Base-by-base conservation (phyloP, 2,329 filamentous ascomycete species). In the Canariomyces notabilis region DNA sequence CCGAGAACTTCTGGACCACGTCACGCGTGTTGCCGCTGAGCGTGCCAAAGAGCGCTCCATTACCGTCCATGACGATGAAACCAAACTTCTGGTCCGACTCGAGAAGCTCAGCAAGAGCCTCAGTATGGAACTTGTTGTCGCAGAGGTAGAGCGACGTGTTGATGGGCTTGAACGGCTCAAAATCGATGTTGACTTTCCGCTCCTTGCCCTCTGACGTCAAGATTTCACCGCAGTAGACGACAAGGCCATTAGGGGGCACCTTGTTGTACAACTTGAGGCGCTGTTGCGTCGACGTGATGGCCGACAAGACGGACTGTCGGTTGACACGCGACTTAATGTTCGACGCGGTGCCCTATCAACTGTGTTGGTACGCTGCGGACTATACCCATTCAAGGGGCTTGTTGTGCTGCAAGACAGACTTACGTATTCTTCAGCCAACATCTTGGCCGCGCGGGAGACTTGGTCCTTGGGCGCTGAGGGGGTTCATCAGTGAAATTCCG, bases 291-390 rank as follows among this genome's bases (percentile, higher is more conserved):
- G 93, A 98, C 43, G 93, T 98, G 63, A 98, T 98, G 68, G 93
- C 93, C 31, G 91, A 97, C 59, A 98, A 77, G 59, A 98, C 93
- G 42, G 93, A 98, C 66, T 97, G 87, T 70, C 93, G 84, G 73
- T 98, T 98, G 75, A 98, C 93, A 66, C 93, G 90, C 50, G 93
- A 98, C 73, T 98, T 98, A 77, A 98, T 98, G 74, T 98, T 98
- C 62, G 90, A 96, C 51, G 93, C 94, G 50, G 93, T 98, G 66
- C 93, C 93, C 89, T 93, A 57, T 31, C 34, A 50, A 29, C 21
- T n/a, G 26, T 15, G 55, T 57, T 43, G 57, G 49, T 12, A 32
- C 35, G 9, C 9, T 12, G 14, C 32, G 23, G 9, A 12, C 19
- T 16, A 40, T 35, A 38, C 40, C 48, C 36, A 38, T 21, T 20